A percentile compares a stretch with the other conserved stretches of the same genome.
These are phyloP conservation scores for Amanita muscaria DNA, from an alignment of 768 basidiomycete species.

Conservation along the genomic window DNA sequence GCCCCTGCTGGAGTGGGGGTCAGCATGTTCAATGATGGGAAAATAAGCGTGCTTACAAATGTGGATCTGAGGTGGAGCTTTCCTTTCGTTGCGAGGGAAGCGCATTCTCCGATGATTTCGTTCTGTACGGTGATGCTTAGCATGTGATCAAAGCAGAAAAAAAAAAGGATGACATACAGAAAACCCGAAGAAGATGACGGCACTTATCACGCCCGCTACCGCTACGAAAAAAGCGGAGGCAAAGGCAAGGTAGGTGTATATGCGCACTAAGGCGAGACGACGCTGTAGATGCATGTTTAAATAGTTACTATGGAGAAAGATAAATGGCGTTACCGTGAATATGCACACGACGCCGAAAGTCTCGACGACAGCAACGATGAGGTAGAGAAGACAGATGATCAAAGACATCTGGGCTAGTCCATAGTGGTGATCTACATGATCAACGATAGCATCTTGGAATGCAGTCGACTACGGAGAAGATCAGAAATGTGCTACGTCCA, in stretches of 20 bases:
- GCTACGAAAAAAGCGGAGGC: slow-evolving; percentile 28
- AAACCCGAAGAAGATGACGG: slow-evolving; percentile 30
- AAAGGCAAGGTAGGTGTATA: slow-evolving; percentile 18
- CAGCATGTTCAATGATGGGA: neutral
- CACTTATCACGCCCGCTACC: slow-evolving; percentile 25
- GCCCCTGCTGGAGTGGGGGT: slow-evolving; percentile 19
- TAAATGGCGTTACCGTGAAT: slow-evolving; percentile 14
- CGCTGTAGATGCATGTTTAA: slow-evolving; percentile 12
- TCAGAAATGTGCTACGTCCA: neutral
- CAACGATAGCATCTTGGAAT: slow-evolving; percentile 27
- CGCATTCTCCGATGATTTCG: slow-evolving; percentile 30
- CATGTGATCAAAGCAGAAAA: neutral
- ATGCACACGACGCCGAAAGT: neutral
- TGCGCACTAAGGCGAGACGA: slow-evolving; percentile 17
- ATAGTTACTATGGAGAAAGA: neutral
- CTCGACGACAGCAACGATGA: slow-evolving; percentile 5
- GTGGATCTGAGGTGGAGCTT: slow-evolving; percentile 27
- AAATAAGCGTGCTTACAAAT: slow-evolving; percentile 22
- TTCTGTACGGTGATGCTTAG: slow-evolving; percentile 17
- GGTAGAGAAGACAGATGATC: slow-evolving; percentile 24
- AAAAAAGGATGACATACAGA: slow-evolving; percentile 22
- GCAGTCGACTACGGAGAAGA: slow-evolving; percentile 21
- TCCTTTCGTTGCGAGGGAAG: slow-evolving; percentile 24
- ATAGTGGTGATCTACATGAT: slow-evolving; percentile 22
- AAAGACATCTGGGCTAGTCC: slow-evolving; percentile 27